Percentiles rank a stretch among this genome's conserved stretches.
Evolutionary conservation across 1,284 basidiomycete species (phyloP).

Genomic region (Irpex lacteus): DNA sequence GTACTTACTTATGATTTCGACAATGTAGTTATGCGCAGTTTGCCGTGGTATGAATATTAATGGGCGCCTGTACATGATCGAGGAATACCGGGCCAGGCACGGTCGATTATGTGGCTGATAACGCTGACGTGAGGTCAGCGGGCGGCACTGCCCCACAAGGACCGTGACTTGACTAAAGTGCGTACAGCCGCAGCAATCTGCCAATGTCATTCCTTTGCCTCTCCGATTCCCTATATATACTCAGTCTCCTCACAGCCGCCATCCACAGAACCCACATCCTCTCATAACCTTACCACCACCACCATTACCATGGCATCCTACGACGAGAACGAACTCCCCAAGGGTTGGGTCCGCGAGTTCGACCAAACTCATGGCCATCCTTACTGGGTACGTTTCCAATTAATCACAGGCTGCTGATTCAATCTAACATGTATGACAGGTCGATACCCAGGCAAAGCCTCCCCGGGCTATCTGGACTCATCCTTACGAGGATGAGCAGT

Average conservation of each 20-base stretch:
- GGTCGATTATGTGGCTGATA: not conserved
- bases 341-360: slow-evolving; percentile 61
- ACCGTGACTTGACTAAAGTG: not conserved
- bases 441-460: slow-evolving; percentile 64
- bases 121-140: not conserved
- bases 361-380: slow-evolving; percentile 43
- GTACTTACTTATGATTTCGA: not conserved
- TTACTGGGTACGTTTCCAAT: slow-evolving; percentile 37
- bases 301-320: slow-evolving; percentile 19
- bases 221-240: not conserved
- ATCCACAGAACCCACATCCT: no score
- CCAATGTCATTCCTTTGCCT: not conserved
- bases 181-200: not conserved
- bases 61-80: no score
- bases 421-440: slow-evolving; percentile 32
- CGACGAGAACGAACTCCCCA: slow-evolving; percentile 38
- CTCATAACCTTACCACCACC: not conserved
- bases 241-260: no score
- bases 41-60: no score
- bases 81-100: no score
- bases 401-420: slow-evolving; percentile 3
- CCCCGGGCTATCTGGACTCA: slow-evolving; percentile 70
- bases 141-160: not conserved
- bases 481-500: slow-evolving; percentile 67
- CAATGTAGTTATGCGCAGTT: no score